These are phyloP conservation scores for Petrea volubilis DNA, from an alignment of 257 asterid genomes.

Conservation along the genomic window DNA sequence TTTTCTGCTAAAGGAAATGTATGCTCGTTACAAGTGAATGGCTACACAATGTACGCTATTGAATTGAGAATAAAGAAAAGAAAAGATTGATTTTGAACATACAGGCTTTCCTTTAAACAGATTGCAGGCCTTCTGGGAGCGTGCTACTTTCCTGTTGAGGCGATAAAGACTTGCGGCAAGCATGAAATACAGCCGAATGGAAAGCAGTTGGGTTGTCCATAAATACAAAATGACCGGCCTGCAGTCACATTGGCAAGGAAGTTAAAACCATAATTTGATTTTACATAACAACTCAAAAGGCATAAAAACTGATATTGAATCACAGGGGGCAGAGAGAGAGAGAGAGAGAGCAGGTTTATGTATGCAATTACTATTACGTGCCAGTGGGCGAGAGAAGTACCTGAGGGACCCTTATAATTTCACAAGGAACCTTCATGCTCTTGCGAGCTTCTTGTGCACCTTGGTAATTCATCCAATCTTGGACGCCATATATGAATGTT, in stretches of 20 bases:
- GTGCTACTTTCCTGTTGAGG: conserved; percentile 30
- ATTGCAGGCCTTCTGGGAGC: conserved; percentile 59
- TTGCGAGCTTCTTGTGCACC: conserved; percentile 77
- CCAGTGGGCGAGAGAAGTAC: conserved; percentile 33
- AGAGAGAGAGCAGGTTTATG: no score
- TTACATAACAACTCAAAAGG: neutral
- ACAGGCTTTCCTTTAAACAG: conserved; percentile 35
- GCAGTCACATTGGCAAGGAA: conserved; percentile 21
- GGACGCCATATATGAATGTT: conserved; percentile 70
- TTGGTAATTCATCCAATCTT: conserved; percentile 84
- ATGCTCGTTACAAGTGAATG: neutral
- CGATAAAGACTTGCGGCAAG: conserved; percentile 57
- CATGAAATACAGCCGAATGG: conserved; percentile 76
- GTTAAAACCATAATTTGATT: conserved; percentile 1
- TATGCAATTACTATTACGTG: no score
- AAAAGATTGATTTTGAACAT: neutral
- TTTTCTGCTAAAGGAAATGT: neutral
- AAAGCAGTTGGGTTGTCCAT: conserved; percentile 64
- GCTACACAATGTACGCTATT: neutral
- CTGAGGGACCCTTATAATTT: conserved; percentile 78
- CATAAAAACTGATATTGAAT: neutral
- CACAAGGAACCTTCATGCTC: conserved; percentile 74
- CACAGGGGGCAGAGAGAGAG: no score
- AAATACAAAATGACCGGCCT: conserved; percentile 83
- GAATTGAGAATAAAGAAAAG: neutral